A percentile compares a stretch with the other conserved stretches of the same genome.
These are phyloP conservation scores for Rhynchosporium graminicola DNA, from an alignment of 2,329 filamentous ascomycete genomes.

Conservation along the genomic window DNA sequence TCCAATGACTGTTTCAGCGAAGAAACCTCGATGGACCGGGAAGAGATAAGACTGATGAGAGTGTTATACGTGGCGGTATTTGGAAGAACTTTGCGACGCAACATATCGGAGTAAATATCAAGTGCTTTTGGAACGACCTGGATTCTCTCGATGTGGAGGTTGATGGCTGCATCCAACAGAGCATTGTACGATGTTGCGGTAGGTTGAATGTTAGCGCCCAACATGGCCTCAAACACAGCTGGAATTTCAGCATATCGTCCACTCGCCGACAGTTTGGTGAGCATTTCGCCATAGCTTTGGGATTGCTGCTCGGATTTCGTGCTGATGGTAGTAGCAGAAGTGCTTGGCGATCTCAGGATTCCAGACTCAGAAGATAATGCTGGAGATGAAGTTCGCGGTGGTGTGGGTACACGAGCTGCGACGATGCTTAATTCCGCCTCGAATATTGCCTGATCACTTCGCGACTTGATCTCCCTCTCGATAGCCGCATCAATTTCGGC, in stretches of 20 bases:
- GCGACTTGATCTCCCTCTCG: slow-evolving; percentile 67
- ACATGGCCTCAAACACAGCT: slow-evolving; percentile 85
- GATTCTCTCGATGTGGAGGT: slow-evolving; percentile 75
- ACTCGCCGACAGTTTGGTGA: slow-evolving; percentile 70
- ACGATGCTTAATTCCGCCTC: slow-evolving; percentile 39
- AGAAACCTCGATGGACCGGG: slow-evolving; percentile 76
- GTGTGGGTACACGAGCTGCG: slow-evolving; percentile 37
- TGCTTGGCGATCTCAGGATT: slow-evolving; percentile 51
- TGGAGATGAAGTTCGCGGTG: slow-evolving; percentile 33
- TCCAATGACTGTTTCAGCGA: slow-evolving; percentile 73
- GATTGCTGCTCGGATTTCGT: slow-evolving; percentile 61
- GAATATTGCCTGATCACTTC: slow-evolving; percentile 47
- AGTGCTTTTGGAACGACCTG: slow-evolving; percentile 88
- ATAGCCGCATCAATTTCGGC: slow-evolving; percentile 86
- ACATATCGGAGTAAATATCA: slow-evolving; percentile 96
- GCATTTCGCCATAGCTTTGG: slow-evolving; percentile 73
- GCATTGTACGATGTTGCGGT: slow-evolving; percentile 90
- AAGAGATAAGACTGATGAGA: slow-evolving; percentile 78
- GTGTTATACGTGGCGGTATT: slow-evolving; percentile 87
- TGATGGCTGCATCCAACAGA: slow-evolving; percentile 79
- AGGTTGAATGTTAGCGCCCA: slow-evolving; percentile 78
- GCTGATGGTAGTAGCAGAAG: slow-evolving; percentile 55
- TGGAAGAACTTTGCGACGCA: slow-evolving; percentile 77
- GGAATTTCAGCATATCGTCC: slow-evolving; percentile 86
- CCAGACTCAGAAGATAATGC: slow-evolving; percentile 36